Conservation (phyloP, 495 filamentous ascomycete genomes). For the Tuber magnatum region DNA sequence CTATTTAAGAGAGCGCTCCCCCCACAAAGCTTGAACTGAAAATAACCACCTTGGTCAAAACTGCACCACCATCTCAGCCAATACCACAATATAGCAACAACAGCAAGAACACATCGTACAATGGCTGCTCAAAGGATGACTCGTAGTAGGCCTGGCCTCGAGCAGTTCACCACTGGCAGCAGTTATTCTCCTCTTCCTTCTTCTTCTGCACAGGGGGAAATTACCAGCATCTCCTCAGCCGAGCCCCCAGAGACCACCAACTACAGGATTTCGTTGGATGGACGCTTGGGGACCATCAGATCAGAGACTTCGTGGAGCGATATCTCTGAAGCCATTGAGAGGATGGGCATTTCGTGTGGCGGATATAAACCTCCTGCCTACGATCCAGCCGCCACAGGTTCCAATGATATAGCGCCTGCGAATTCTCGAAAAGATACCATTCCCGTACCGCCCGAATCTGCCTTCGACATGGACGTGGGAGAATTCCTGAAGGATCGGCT, state of each 20-base stretch:
- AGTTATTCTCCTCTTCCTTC: neutral
- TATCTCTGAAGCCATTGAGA: neutral
- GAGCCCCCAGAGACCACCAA: neutral
- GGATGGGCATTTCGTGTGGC: neutral
- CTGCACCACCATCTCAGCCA: neutral
- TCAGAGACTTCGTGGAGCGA: neutral
- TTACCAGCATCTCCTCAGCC: neutral
- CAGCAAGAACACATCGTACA: neutral
- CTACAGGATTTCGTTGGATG: neutral
- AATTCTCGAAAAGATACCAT: neutral
- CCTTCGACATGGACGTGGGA: neutral
- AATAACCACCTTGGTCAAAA: neutral
- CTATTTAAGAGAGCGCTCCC: neutral
- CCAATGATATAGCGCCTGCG: neutral
- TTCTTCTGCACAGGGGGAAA: fast-evolving
- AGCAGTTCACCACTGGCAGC: too few relatives aligned
- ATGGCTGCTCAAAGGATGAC: neutral
- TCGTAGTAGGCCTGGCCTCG: neutral
- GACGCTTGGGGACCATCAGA: too few relatives aligned
- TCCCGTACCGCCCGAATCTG: neutral
- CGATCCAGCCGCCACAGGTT: neutral
- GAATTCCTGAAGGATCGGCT: neutral
- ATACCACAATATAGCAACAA: neutral
- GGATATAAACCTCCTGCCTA: fast-evolving
- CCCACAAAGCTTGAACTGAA: neutral